These are phyloP conservation scores for Scheffersomyces quercinus DNA, from an alignment of 1,139 yeast species.

Conservation along the genomic window DNA sequence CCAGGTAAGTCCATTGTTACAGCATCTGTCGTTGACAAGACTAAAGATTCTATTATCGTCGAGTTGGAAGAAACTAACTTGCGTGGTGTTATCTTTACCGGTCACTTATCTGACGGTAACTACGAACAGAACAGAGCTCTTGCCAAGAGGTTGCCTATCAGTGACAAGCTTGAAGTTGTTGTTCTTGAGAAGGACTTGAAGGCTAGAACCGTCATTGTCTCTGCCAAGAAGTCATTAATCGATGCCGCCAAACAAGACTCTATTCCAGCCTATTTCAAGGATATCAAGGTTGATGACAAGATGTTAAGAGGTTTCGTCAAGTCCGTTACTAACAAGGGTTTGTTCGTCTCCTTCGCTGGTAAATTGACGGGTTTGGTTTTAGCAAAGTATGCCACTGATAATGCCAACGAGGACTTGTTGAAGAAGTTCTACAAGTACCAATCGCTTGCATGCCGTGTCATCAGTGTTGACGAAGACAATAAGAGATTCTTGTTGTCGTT, in stretches of 20 bases:
- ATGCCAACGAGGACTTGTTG: constrained; percentile 55
- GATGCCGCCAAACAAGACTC: constrained; percentile 56
- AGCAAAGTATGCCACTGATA: constrained; percentile 68
- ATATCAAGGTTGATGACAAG: constrained; percentile 52
- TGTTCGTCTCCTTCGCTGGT: constrained; percentile 82
- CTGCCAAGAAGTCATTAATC: constrained; percentile 68
- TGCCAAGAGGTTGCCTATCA: constrained; percentile 59
- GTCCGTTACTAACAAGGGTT: constrained; percentile 74
- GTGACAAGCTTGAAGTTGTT: constrained; percentile 58
- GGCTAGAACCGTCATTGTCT: constrained; percentile 58
- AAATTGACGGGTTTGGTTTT: constrained; percentile 80
- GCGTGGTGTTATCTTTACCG: constrained; percentile 71
- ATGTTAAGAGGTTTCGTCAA: constrained; percentile 71
- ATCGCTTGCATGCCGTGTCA: constrained; percentile 65
- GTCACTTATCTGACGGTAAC: constrained; percentile 77
- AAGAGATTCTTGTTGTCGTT: constrained; percentile 69
- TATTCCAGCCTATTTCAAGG: constrained; percentile 62
- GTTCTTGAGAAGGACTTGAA: constrained; percentile 69
- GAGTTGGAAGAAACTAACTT: constrained; percentile 58
- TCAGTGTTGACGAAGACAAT: constrained; percentile 66
- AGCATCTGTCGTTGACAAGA: constrained; percentile 72
- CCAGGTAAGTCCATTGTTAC: constrained; percentile 65
- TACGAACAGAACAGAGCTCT: constrained; percentile 69
- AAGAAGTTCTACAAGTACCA: constrained; percentile 62
- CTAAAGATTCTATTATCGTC: constrained; percentile 69